Evolutionary conservation across 2,329 filamentous ascomycete species (phyloP).

Genomic region (Parascedosporium putredinis): DNA sequence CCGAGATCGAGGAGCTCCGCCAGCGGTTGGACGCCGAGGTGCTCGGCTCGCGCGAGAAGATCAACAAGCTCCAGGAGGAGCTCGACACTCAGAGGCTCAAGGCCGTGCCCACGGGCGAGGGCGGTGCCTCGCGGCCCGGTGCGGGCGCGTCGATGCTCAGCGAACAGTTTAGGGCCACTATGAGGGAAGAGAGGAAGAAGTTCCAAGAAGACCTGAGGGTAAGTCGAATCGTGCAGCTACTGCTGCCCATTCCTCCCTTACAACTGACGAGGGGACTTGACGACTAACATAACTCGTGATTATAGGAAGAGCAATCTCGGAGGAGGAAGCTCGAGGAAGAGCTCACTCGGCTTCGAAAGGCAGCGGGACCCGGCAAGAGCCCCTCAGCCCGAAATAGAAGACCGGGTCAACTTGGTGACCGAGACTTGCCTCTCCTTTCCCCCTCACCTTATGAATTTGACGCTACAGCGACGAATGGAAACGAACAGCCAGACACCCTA

Average conservation of each 20-base stretch:
- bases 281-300: background rate
- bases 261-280: slow-evolving; percentile 22
- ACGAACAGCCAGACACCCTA: too few species aligned
- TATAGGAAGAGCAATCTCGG: slow-evolving; percentile 38
- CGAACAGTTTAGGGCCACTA: slow-evolving; percentile 44
- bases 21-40: slow-evolving; percentile 31
- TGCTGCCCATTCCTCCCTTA: too few species aligned
- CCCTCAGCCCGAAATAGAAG: slow-evolving; percentile 27
- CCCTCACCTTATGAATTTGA: too few species aligned
- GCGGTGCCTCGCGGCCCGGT: slow-evolving; percentile 23
- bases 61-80: slow-evolving; percentile 36
- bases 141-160: slow-evolving; percentile 41
- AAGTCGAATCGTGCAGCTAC: too few species aligned
- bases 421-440: background rate
- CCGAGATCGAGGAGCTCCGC: slow-evolving; percentile 25
- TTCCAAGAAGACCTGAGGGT: slow-evolving; percentile 45
- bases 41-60: slow-evolving; percentile 23
- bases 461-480: too few species aligned
- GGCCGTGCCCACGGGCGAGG: slow-evolving; percentile 23
- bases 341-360: slow-evolving; percentile 31
- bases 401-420: background rate
- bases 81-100: slow-evolving; percentile 40
- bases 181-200: slow-evolving; percentile 47
- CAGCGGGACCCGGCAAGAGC: slow-evolving; percentile 30
- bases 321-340: slow-evolving; percentile 41